phyloP scores from a whole-genome alignment of 495 filamentous ascomycete genomes.

The Tuber microsphaerosporum region DNA sequence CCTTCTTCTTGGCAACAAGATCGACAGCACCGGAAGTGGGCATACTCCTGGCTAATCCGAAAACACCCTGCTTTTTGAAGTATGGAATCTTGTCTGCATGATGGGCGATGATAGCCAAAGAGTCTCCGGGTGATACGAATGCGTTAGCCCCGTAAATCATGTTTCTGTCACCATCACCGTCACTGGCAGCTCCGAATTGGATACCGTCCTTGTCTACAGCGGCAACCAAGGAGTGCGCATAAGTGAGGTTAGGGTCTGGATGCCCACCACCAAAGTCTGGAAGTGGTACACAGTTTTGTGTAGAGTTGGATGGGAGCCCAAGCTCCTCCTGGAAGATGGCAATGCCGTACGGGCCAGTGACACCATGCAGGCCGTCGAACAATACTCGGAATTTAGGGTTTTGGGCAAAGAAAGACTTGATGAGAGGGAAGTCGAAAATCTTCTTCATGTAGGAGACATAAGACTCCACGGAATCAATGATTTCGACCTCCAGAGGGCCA shows the following conservation, averaged over 20 bases:
- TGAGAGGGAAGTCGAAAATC: slow-evolving; percentile 94
- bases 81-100: slow-evolving; percentile 91
- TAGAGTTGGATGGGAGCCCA: slow-evolving; percentile 65
- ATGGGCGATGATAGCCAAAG: slow-evolving; percentile 94
- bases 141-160: slow-evolving; percentile 98
- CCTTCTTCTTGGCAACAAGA: slow-evolving; percentile 88
- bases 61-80: slow-evolving; percentile 94
- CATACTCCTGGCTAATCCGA: slow-evolving; percentile 92
- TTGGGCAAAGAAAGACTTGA: slow-evolving; percentile 78
- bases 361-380: slow-evolving; percentile 88
- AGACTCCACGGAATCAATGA: slow-evolving; percentile 84
- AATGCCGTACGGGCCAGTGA: slow-evolving; percentile 89
- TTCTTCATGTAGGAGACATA: slow-evolving; percentile 93
- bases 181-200: slow-evolving; percentile 91
- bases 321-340: slow-evolving; percentile 93
- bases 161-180: slow-evolving; percentile 97
- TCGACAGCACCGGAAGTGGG: slow-evolving; percentile 93
- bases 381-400: slow-evolving; percentile 93
- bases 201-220: slow-evolving; percentile 84
- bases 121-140: slow-evolving; percentile 96
- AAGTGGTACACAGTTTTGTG: slow-evolving; percentile 85
- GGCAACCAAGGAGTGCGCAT: slow-evolving; percentile 89
- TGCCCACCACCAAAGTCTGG: slow-evolving; percentile 96
- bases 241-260: slow-evolving; percentile 97
- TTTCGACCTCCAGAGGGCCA: slow-evolving; percentile 81